Evolutionary conservation across 257 asterid genomes (phyloP), one percentile per base, ranked within the genome.

Genomic region (Galeopsis tetrahit): DNA sequence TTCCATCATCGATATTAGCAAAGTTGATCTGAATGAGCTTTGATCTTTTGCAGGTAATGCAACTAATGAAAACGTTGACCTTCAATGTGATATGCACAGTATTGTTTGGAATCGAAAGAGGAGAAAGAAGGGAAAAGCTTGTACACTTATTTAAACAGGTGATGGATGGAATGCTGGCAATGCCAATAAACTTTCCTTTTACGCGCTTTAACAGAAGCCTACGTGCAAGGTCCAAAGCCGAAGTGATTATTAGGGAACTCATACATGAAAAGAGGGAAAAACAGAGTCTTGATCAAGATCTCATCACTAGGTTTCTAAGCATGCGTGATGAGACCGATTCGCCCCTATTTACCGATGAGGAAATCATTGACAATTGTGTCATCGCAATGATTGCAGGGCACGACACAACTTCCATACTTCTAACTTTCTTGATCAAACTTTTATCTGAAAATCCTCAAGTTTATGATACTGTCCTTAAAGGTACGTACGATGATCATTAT

Each of bases 101-200:
- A 4, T 9, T 72, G 10, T 72, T 72, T 39, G 77, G 77, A 31
- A 10, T 72, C 0, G 77, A 72, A 28, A 72, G 76, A 44, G 76
- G 76, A 28, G 31, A 0, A 10, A 48, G 64, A 36, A 62, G 76
- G 11, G 70, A 72, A 3, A 21, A 1, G 44, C 42, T 72, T 1
- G 10, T 63, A 17, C 35, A 17, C 28, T 58, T 63, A 5, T 72
- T 51, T 31, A 4, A 72, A n/a, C 43, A 63, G 52, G 65, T 72
- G 57, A 52, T 72, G 28, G 57, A 36, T 13, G 77, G 77, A 13
- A 38, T 63, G 57, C 6, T 63, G 1, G 71, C 42, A 0, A 0
- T 62, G 34, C 77, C 77, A 2, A 52, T 72, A 7, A 72, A 72
- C 62, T 15, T 72, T 21, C 77, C 77, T 2, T 72, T 72, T 10